These are phyloP conservation scores for Curvularia eragrostidis DNA, from an alignment of 2,329 filamentous ascomycete genomes.

Conservation along the genomic window DNA sequence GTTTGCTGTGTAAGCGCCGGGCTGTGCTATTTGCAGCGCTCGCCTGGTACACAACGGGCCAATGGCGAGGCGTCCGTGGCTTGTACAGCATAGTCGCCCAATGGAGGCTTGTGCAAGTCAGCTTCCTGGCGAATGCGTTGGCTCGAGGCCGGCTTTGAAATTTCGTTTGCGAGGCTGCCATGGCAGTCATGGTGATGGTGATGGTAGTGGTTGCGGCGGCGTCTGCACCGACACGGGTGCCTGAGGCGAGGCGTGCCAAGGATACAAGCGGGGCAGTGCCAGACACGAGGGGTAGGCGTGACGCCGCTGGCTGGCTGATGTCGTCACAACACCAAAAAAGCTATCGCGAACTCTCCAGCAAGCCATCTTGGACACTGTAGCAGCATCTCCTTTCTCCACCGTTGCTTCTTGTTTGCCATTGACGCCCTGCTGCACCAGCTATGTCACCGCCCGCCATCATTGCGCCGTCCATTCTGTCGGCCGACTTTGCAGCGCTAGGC, in stretches of 20 bases:
- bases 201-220: background rate
- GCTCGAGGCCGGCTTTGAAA: background rate
- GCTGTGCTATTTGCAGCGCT: conserved; percentile 41
- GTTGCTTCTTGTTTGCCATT: conserved; percentile 27
- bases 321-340: conserved; percentile 44
- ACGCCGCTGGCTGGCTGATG: conserved; percentile 20
- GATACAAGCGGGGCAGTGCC: conserved; percentile 17
- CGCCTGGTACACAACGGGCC: conserved; percentile 27
- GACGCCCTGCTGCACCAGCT: conserved; percentile 31
- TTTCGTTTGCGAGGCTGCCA: conserved; percentile 8
- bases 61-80: conserved; percentile 30
- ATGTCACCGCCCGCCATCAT: conserved; percentile 96
- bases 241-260: conserved; percentile 26
- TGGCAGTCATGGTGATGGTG: conserved; percentile 16
- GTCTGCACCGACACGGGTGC: background rate
- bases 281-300: conserved; percentile 28
- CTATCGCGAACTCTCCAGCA: conserved; percentile 30
- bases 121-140: conserved; percentile 11
- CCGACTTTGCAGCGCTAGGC: conserved; percentile 90
- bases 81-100: conserved; percentile 40
- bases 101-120: conserved; percentile 26
- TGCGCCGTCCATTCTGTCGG: conserved; percentile 95
- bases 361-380: background rate
- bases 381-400: conserved; percentile 5
- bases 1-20: conserved; percentile 42